Percentiles rank a stretch among this genome's conserved stretches.
These are phyloP conservation scores for Flaveria sonorensis DNA, from an alignment of 129 eudicot genomes.

Conservation along the genomic window DNA sequence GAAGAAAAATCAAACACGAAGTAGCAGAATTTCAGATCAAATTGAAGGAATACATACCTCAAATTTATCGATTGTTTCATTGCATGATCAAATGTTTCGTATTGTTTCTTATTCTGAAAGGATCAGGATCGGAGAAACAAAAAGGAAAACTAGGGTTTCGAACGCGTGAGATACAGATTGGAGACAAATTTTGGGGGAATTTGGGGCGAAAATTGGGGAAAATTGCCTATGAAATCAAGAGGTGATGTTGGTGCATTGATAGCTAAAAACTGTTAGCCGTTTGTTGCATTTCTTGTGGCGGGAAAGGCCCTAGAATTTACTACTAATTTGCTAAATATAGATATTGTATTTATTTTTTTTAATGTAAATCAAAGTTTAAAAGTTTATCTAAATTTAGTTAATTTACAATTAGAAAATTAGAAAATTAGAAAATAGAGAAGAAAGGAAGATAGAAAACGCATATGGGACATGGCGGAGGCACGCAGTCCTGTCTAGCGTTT, in stretches of 20 bases:
- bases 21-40: not conserved
- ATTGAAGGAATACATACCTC: conserved; percentile 24
- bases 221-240: conserved; percentile 17
- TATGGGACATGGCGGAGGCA: too few species aligned
- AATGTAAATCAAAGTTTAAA: not conserved
- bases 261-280: conserved; percentile 37
- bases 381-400: not conserved
- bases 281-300: conserved; percentile 12
- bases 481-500: too few species aligned
- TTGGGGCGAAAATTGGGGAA: conserved; percentile 31
- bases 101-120: not conserved
- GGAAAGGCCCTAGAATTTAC: conserved; percentile 17
- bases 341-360: not conserved
- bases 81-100: conserved; percentile 2
- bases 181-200: conserved; percentile 24
- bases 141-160: conserved; percentile 32
- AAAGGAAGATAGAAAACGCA: too few species aligned
- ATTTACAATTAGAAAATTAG: too few species aligned
- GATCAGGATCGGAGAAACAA: conserved; percentile 20
- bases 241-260: conserved; percentile 1
- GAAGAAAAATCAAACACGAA: conserved; percentile 15
- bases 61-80: not conserved
- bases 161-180: conserved; percentile 33
- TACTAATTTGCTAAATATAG: not conserved
- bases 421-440: too few species aligned